Conservation (phyloP, 306 rosid genomes). For the Pyrus betulifolia region DNA sequence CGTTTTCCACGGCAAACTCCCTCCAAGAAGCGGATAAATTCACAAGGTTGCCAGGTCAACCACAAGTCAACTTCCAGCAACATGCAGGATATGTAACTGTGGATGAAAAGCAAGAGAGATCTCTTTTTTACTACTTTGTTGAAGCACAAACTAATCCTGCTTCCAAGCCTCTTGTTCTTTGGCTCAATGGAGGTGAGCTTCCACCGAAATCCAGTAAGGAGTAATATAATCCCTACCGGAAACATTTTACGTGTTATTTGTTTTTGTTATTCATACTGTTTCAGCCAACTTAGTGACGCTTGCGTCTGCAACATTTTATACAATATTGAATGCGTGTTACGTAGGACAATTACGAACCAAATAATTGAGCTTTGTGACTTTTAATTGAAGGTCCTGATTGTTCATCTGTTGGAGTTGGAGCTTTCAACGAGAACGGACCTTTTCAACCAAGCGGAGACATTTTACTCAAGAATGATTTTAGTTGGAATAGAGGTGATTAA, state of each 20-base stretch:
- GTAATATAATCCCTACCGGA: too few relatives aligned
- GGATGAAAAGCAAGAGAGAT: slow-evolving; percentile 24
- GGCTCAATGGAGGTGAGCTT: too few relatives aligned
- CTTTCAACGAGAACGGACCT: slow-evolving; percentile 66
- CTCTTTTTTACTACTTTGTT: slow-evolving; percentile 40
- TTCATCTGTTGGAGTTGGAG: slow-evolving; percentile 65
- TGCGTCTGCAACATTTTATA: too few relatives aligned
- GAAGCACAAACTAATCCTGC: slow-evolving; percentile 22
- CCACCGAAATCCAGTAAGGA: too few relatives aligned
- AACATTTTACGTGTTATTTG: too few relatives aligned
- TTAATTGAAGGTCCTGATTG: slow-evolving; percentile 52
- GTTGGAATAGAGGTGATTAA: too few relatives aligned
- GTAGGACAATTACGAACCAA: not conserved
- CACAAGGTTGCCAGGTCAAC: slow-evolving; percentile 9
- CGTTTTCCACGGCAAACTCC: not conserved
- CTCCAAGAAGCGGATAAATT: slow-evolving; percentile 13
- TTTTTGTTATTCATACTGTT: slow-evolving; percentile 1
- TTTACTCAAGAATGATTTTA: too few relatives aligned
- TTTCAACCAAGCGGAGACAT: slow-evolving; percentile 8
- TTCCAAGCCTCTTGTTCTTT: too few relatives aligned
- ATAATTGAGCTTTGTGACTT: too few relatives aligned
- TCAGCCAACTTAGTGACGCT: slow-evolving; percentile 1
- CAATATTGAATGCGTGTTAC: too few relatives aligned
- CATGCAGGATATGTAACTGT: slow-evolving; percentile 31
- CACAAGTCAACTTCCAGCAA: slow-evolving; percentile 31